A percentile compares a stretch with the other conserved stretches of the same genome.
phyloP scores from a whole-genome alignment of 306 rosid genomes.

The Fagus sylvatica region DNA sequence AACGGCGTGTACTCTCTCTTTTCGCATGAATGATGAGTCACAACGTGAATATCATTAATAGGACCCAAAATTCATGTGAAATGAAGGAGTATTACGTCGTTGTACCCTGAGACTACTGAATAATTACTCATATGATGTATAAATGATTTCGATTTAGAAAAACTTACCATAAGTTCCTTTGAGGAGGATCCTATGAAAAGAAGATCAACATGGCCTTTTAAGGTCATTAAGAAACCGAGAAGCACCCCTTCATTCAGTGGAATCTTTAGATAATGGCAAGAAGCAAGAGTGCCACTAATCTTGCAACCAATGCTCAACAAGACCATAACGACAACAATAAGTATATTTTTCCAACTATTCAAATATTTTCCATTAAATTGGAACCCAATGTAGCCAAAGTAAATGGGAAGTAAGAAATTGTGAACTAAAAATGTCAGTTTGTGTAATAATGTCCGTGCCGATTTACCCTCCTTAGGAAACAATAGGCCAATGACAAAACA shows the following conservation, averaged over 20 bases:
- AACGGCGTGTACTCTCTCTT: too few relatives aligned
- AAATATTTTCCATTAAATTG: constrained; percentile 58
- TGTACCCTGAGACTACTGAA: too few relatives aligned
- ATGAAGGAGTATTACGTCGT: too few relatives aligned
- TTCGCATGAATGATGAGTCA: too few relatives aligned
- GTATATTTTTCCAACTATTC: constrained; percentile 1
- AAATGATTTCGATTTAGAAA: not conserved
- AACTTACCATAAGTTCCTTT: constrained; percentile 54
- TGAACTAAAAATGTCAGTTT: constrained; percentile 78
- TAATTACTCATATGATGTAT: too few relatives aligned
- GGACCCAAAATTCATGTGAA: too few relatives aligned
- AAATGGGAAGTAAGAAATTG: constrained; percentile 77
- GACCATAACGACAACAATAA: constrained; percentile 42
- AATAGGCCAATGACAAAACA: constrained; percentile 61
- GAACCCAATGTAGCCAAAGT: constrained; percentile 84
- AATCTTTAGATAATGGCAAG: constrained; percentile 58
- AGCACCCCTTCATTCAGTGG: constrained; percentile 72
- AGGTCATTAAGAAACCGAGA: constrained; percentile 71
- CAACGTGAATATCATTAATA: too few relatives aligned
- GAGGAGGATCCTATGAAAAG: constrained; percentile 69
- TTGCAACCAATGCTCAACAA: constrained; percentile 67
- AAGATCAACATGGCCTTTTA: constrained; percentile 92
- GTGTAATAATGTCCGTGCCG: constrained; percentile 73
- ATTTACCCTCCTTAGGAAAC: constrained; percentile 83
- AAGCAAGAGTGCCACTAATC: constrained; percentile 71